phyloP scores from a whole-genome alignment of 139 green algal species.

The Chlamydomonas asymmetrica region DNA sequence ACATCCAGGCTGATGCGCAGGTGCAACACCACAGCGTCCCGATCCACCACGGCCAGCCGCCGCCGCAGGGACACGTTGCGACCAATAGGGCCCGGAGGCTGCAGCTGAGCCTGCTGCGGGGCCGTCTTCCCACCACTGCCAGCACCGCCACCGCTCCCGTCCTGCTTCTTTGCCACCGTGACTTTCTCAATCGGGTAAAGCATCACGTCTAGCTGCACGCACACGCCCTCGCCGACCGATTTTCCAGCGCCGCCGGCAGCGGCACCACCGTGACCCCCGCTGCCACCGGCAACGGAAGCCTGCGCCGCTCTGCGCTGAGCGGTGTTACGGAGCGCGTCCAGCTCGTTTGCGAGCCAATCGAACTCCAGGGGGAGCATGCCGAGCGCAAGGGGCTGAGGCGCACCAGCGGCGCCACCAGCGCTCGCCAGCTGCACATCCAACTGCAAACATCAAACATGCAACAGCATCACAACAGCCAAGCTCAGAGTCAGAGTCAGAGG shows the following conservation, averaged over 20 bases:
- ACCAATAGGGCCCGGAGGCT: neutral
- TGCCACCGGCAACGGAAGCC: neutral
- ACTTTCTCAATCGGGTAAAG: too few species aligned
- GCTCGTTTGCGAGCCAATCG: constrained; percentile 39
- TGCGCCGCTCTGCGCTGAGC: neutral
- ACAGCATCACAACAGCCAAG: too few species aligned
- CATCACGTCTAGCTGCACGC: too few species aligned
- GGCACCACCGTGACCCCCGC: neutral
- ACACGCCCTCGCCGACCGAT: constrained; percentile 3
- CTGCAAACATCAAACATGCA: too few species aligned
- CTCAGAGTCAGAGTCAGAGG: too few species aligned
- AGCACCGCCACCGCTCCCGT: too few species aligned
- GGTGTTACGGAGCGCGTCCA: constrained; percentile 22
- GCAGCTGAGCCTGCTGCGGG: neutral
- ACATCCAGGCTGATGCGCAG: constrained; percentile 30
- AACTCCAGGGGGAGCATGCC: constrained; percentile 24
- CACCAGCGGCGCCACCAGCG: constrained; percentile 30
- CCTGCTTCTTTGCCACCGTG: too few species aligned
- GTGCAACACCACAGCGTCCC: constrained; percentile 5
- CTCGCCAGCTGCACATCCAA: constrained; percentile 42
- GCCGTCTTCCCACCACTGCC: neutral
- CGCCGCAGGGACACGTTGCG: neutral
- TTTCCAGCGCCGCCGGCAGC: neutral
- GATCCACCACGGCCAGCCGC: neutral
- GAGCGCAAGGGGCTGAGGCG: constrained; percentile 31